Evolutionary conservation across 768 basidiomycete genomes (phyloP), one percentile per base, ranked within the genome.

Genomic region (Mycena galopus): DNA sequence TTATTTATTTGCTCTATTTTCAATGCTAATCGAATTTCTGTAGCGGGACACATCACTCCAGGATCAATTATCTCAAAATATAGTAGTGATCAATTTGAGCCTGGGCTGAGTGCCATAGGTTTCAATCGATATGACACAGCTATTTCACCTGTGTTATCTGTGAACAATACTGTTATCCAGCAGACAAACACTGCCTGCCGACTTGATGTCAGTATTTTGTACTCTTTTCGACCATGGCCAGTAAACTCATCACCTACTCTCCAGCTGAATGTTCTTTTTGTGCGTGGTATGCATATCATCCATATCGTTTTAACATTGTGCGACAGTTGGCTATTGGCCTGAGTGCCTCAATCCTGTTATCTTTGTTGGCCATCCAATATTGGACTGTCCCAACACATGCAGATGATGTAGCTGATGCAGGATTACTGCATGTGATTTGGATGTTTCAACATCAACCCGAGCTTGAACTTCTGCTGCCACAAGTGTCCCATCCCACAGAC

Each of bases 31-130:
- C 27, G 12, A 10, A 29, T 29, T 29, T 27, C 51, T 53, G 51
- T 53, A 53, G 51, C 51, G 51, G 51, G 51, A 53, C 51, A 53
- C 25, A 53, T 53, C 51, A 27, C 51, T 53, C 51, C 51, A 53
- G 51, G 27, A 29, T 53, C 51, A 27, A 53, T 53, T 53, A 25
- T 27, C 23, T 53, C 27, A 29, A 53, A 53, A 53, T 53, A 53
- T 53, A 29, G 47, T 23, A 50, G 47, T 50, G 47, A 50, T 50
- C 47, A 50, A 29, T 21, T 53, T 29, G 51, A 29, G 12, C 16
- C 47, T 53, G 51, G 51, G 25, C 12, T 16, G 14, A 27, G 8
- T 3, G 8, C 39, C 39, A 11, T 42, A 42, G 39, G 39, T 42
- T 42, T 17, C 39, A 44, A 44, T 44, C 42, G 42, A 44, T 44